A percentile compares a stretch with the other conserved stretches of the same genome.
Conservation (phyloP, 768 basidiomycete genomes). For the Mycena albidolilacea region DNA sequence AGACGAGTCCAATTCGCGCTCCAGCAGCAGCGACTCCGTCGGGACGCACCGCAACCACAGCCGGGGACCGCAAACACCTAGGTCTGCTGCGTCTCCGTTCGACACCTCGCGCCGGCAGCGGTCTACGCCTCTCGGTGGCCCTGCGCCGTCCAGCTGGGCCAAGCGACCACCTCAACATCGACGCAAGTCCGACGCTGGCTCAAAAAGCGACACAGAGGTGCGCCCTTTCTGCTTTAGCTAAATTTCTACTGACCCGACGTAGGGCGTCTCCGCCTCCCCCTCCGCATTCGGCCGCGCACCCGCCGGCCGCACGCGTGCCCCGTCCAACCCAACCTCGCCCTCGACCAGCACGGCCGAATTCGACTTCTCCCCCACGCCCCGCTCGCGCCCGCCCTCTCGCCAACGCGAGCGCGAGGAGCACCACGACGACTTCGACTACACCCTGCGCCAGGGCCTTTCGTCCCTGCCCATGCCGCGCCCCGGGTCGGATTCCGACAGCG, state of each 20-base stretch:
- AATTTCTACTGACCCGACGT: constrained; percentile 24
- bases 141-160: constrained; percentile 82
- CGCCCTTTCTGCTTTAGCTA: constrained; percentile 35
- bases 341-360: constrained; percentile 41
- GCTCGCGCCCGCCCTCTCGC: constrained; percentile 79
- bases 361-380: constrained; percentile 49
- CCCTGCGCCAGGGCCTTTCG: constrained; percentile 55
- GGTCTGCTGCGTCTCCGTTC: constrained; percentile 73
- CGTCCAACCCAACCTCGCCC: constrained; percentile 82
- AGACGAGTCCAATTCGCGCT: constrained; percentile 56
- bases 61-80: constrained; percentile 71
- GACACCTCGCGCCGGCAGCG: constrained; percentile 81
- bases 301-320: constrained; percentile 69
- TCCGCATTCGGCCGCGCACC: constrained; percentile 60
- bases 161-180: constrained; percentile 77
- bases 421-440: constrained; percentile 54
- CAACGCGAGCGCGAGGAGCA: constrained; percentile 32
- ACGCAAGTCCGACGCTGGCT: constrained; percentile 83
- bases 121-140: constrained; percentile 69
- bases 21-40: constrained; percentile 70
- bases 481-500: constrained; percentile 48
- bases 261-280: constrained; percentile 60
- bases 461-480: constrained; percentile 72
- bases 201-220: constrained; percentile 85
- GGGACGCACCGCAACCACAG: constrained; percentile 61